Evolutionary conservation across 331 rosid species (phyloP).

Genomic region (Malus hybrid): DNA sequence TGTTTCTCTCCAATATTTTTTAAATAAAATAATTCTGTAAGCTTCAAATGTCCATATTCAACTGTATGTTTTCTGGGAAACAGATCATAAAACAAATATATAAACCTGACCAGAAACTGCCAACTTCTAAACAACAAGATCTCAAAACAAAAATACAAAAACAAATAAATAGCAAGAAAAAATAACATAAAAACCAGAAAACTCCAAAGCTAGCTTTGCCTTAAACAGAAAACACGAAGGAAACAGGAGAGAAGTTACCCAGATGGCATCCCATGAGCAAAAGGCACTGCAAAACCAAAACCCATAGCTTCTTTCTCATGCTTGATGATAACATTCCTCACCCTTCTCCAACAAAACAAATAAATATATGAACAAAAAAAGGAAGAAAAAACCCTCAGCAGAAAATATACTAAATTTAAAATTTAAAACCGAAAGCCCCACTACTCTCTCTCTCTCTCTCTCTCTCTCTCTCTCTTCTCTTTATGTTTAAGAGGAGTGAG

Average conservation of each 20-base stretch:
- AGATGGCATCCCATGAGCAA: slow-evolving; percentile 35
- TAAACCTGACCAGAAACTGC: slow-evolving; percentile 5
- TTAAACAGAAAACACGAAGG: neutral
- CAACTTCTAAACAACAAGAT: slow-evolving; percentile 2
- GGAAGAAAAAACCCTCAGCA: too few species aligned
- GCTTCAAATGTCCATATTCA: neutral
- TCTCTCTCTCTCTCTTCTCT: neutral
- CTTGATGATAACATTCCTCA: neutral
- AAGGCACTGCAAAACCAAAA: slow-evolving; percentile 36
- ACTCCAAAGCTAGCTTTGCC: neutral
- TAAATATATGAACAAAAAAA: neutral
- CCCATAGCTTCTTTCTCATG: slow-evolving; percentile 45
- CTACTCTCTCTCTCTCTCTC: neutral
- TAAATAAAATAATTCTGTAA: neutral
- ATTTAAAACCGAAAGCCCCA: neutral
- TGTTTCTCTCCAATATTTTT: neutral
- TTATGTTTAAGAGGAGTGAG: neutral
- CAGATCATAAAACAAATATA: neutral
- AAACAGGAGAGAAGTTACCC: slow-evolving; percentile 37
- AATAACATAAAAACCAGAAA: neutral
- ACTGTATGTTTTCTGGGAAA: neutral
- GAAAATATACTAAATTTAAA: too few species aligned
- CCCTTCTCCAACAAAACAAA: neutral
- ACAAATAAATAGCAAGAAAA: neutral
- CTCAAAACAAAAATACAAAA: neutral